Percentiles rank a stretch among this genome's conserved stretches.
Conservation (phyloP, 2,329 filamentous ascomycete genomes). For the Neonectria magnoliae region DNA sequence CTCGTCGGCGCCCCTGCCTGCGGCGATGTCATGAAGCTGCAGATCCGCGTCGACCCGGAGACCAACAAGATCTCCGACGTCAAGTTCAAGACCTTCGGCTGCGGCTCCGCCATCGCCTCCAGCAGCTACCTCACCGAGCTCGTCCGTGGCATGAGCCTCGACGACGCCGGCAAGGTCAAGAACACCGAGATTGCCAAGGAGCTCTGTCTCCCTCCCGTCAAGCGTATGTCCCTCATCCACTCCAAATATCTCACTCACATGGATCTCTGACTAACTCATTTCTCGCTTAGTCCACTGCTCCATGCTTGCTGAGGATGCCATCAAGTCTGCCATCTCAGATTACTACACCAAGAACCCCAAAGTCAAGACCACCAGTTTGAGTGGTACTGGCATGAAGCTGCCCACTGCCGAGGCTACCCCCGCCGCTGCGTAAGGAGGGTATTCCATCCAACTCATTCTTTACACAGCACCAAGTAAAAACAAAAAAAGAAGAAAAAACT, state of each 20-base stretch:
- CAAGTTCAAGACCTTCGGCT: constrained; percentile 98
- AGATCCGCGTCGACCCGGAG: constrained; percentile 86
- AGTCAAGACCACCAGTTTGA: constrained; percentile 75
- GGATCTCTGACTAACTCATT: constrained; percentile 41
- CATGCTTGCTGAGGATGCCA: constrained; percentile 91
- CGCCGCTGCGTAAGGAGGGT: constrained; percentile 40
- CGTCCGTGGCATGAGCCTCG: constrained; percentile 92
- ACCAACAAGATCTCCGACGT: constrained; percentile 92
- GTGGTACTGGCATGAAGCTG: constrained; percentile 76
- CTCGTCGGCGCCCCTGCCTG: constrained; percentile 90
- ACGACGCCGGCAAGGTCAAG: constrained; percentile 90
- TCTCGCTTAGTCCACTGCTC: constrained; percentile 80
- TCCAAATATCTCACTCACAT: constrained; percentile 12
- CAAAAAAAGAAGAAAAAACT: neutral
- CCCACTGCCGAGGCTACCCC: constrained; percentile 62
- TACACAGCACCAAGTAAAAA: constrained; percentile 1
- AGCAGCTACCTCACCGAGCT: constrained; percentile 95
- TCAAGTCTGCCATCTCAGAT: constrained; percentile 89
- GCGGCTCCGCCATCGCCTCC: constrained; percentile 92
- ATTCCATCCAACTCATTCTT: neutral
- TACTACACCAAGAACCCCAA: constrained; percentile 92
- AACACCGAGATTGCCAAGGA: constrained; percentile 99
- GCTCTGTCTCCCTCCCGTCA: constrained; percentile 87
- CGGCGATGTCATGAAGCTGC: constrained; percentile 86
- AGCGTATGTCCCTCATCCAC: constrained; percentile 67